These are phyloP conservation scores for Triticum monococcum DNA, from an alignment of 176 grass and related monocot genomes.

Conservation along the genomic window DNA sequence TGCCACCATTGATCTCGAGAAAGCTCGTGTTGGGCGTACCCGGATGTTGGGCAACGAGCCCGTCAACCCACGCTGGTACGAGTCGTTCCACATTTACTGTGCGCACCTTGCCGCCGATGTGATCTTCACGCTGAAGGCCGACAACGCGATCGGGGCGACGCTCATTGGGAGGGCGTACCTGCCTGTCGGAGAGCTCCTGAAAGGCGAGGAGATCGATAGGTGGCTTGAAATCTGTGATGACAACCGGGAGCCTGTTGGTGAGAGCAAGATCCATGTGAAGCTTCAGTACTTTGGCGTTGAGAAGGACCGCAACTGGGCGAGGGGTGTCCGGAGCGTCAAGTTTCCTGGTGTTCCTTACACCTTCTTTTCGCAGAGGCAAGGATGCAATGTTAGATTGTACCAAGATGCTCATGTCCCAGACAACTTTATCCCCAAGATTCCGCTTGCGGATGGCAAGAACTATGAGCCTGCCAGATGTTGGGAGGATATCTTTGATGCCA, in stretches of 20 bases:
- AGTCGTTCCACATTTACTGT: constrained; percentile 77
- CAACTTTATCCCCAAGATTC: constrained; percentile 63
- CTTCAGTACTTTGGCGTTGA: constrained; percentile 46
- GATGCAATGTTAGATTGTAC: constrained; percentile 57
- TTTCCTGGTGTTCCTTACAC: constrained; percentile 70
- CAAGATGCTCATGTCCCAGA: constrained; percentile 62
- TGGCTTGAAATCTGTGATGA: constrained; percentile 51
- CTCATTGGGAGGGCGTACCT: constrained; percentile 64
- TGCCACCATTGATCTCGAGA: constrained; percentile 69
- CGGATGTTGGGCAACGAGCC: constrained; percentile 46
- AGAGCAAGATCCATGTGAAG: constrained; percentile 61
- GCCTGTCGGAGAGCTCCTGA: constrained; percentile 41
- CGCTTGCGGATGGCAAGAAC: constrained; percentile 50
- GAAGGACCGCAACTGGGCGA: constrained; percentile 52
- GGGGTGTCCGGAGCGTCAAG: constrained; percentile 46
- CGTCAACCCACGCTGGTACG: constrained; percentile 55
- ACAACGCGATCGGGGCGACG: constrained; percentile 45
- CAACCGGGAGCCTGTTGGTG: constrained; percentile 29
- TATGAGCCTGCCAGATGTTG: constrained; percentile 65
- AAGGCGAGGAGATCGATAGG: constrained; percentile 43
- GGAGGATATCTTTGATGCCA: constrained; percentile 71
- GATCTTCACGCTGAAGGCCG: constrained; percentile 65
- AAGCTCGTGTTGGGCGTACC: constrained; percentile 57
- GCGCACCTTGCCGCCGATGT: constrained; percentile 61
- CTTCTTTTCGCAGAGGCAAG: constrained; percentile 61